Evolutionary conservation across 208 protist species (phyloP), one percentile per base, ranked within the genome.

Genomic region (Strigomonas culicis): DNA sequence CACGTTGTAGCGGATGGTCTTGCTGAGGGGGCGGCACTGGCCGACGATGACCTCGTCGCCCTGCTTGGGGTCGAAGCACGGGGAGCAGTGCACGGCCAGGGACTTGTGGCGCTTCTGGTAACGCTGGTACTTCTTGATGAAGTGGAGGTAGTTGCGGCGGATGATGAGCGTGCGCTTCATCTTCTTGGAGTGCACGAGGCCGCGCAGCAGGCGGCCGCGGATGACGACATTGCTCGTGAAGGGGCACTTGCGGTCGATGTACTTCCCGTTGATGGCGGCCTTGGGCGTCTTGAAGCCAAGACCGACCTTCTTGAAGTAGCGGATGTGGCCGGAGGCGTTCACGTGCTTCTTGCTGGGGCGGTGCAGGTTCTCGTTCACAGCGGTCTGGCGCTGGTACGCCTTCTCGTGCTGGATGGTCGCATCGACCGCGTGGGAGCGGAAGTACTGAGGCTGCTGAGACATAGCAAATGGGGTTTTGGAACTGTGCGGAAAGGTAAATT

Each of bases 191-290:
- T 98, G 85, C 51, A 99, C 97, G 65, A 98, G 80, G 73, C 99
- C 99, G 62, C 85, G 90, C 34, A 99, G 80, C 74, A 99, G 98
- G 72, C 98, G 93, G 71, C 99, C 99, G 80, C 99, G 98, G 85
- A 99, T 99, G 70, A 90, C 90, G 59, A 99, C 98, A 72, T 99
- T 90, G 72, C 98, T 98, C 69, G 98, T 99, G 92, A 99, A 99
- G 60, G 99, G 99, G 95, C 99, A 99, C 93, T 99, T 99, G 82
- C 99, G 99, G 95, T 99, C 99, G 80, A 99, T 96, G 91, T 99
- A 99, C 59, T 87, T 97, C 50, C 98, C 98, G 60, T 99, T 96
- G 68, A 99, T 95, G 60, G 99, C 99, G 56, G 92, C 90, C 68
- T 93, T 92, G 70, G 99, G 99, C 47, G 98, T 99, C 79, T 98